Percentiles rank a stretch among this genome's conserved stretches.
These are phyloP conservation scores for Pythium volutum DNA, from an alignment of 352 stramenopile genomes.

Conservation along the genomic window DNA sequence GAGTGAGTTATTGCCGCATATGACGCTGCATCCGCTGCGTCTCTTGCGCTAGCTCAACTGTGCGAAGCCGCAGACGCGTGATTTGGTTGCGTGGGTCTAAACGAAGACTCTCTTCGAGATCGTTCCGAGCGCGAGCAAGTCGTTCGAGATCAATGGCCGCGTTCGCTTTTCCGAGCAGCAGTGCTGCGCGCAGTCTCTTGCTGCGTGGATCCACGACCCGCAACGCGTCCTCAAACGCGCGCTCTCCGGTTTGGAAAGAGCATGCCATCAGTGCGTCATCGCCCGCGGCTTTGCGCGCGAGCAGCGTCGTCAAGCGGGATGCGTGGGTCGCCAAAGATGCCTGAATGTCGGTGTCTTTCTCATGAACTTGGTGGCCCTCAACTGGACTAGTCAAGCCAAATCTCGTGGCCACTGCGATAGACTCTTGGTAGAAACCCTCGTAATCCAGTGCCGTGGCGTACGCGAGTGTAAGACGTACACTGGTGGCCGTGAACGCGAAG, in stretches of 20 bases:
- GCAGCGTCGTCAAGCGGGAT: not conserved
- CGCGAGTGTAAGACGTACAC: conserved; percentile 4
- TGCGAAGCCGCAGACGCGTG: conserved; percentile 12
- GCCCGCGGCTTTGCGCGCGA: not conserved
- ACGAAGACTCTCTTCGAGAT: conserved; percentile 4
- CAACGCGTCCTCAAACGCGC: conserved; percentile 5
- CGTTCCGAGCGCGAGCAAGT: not conserved
- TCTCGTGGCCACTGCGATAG: not conserved
- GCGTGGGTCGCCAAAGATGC: not conserved
- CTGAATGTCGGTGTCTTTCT: not conserved
- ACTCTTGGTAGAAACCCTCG: conserved; percentile 16
- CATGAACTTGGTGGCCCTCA: no score
- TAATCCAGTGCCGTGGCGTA: conserved; percentile 11
- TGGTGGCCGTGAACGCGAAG: conserved; percentile 6
- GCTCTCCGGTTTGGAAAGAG: not conserved
- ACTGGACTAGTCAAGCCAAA: not conserved
- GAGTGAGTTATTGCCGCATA: not conserved
- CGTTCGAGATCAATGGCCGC: conserved; percentile 3
- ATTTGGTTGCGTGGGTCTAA: conserved; percentile 13
- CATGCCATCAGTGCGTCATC: conserved; percentile 9
- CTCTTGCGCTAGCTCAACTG: conserved; percentile 11
- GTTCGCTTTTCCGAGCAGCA: conserved; percentile 15
- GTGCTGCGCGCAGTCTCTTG: conserved; percentile 15
- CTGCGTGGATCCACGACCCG: not conserved
- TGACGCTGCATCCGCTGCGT: conserved; percentile 4